Evolutionary conservation across 2,329 filamentous ascomycete species (phyloP).

Genomic region (Scleromitrula shiraiana): DNA sequence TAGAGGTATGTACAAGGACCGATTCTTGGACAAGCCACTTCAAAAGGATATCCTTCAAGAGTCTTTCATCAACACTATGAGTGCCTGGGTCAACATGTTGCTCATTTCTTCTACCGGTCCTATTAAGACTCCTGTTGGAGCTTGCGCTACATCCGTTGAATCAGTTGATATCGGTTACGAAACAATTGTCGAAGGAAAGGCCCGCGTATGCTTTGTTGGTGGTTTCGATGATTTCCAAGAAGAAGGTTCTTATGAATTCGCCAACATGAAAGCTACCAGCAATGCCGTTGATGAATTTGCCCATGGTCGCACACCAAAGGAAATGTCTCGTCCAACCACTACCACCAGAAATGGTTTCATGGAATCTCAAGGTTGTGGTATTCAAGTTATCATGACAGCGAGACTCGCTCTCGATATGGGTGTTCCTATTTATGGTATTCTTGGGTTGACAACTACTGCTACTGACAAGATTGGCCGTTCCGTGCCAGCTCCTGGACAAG

Average conservation of each 20-base stretch:
- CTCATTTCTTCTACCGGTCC: constrained; percentile 92
- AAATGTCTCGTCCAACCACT: constrained; percentile 97
- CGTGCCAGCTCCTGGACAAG: constrained; percentile 90
- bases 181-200: constrained; percentile 97
- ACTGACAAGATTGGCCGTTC: constrained; percentile 99
- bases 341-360: constrained; percentile 98
- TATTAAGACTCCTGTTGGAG: constrained; percentile 97
- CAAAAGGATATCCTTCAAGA: constrained; percentile 99
- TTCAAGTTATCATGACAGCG: constrained; percentile 97
- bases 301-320: constrained; percentile 86
- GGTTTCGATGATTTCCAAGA: constrained; percentile 99
- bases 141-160: constrained; percentile 94
- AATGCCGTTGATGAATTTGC: constrained; percentile 95
- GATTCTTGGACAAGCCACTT: constrained; percentile 91
- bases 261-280: constrained; percentile 99
- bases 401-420: constrained; percentile 96
- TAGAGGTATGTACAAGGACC: constrained; percentile 96
- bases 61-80: constrained; percentile 99
- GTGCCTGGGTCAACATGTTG: constrained; percentile 99
- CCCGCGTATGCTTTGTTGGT: constrained; percentile 93
- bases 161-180: constrained; percentile 97
- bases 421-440: constrained; percentile 90
- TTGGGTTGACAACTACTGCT: constrained; percentile 89
- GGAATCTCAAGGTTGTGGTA: constrained; percentile 97
- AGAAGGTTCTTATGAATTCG: constrained; percentile 98